Evolutionary conservation across 2,329 filamentous ascomycete species (phyloP), one percentile per base, ranked within the genome.

Genomic region (Penicillium sp.): DNA sequence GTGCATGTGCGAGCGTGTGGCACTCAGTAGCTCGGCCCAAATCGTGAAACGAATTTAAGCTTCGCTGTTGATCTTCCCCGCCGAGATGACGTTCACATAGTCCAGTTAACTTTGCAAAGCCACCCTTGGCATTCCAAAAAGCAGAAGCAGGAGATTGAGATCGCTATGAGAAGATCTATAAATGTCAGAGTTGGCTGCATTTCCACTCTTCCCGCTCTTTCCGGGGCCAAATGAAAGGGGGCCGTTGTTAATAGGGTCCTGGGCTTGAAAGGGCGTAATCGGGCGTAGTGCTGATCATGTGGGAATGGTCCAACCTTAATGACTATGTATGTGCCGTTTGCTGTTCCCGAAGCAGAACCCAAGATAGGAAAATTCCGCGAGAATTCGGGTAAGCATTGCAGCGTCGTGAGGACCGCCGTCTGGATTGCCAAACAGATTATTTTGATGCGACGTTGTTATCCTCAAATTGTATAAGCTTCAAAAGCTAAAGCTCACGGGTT

Each of bases 131-230:
- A 37, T 27, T 5, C 9, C 9, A 15, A 12, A 14, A 26, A 14
- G 17, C 13, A 22, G 10, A 37, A 18, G 28, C 28, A 37, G n/a
- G 8, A 4, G 17, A 6, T 12, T 30, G 18, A 37, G 20, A 30
- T 13, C 13, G 10, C 13, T 9, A 22, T 22, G 18, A 22, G 5
- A 22, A 5, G 18, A 22, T 5, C 5, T 22, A 22, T n/a, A n/a
- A n/a, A n/a, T n/a, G n/a, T n/a, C n/a, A n/a, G n/a, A n/a, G 14
- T 20, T 35, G 33, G 33, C 29, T 29, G 33, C 33, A 23, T 23
- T 11, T 11, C 6, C 22, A 6, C 11, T 23, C 22, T 23, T 23
- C 22, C 22, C n/a, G n/a, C n/a, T n/a, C n/a, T n/a, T n/a, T n/a
- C n/a, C n/a, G n/a, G n/a, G n/a, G n/a, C n/a, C n/a, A n/a, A n/a